Conservation (phyloP, 192 early-diverging fungal species). For the Coemansia sp. region DNA sequence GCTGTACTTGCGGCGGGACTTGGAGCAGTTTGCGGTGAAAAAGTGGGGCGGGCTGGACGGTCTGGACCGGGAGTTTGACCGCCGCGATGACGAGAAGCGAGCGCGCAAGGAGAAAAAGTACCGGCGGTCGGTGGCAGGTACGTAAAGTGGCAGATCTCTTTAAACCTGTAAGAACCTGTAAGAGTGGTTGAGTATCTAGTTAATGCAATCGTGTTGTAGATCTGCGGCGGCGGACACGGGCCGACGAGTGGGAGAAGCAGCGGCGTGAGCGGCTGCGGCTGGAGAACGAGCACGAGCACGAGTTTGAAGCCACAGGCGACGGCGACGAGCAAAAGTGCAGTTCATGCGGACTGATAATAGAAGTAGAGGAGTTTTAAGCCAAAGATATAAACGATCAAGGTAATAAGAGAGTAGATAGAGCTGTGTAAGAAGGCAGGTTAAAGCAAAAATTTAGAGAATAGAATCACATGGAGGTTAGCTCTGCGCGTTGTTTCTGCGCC, state of each 20-base stretch:
- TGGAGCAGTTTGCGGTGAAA: conserved; percentile 89
- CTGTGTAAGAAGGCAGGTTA: too few relatives aligned
- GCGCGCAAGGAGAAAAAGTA: conserved; percentile 82
- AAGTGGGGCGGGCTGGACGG: conserved; percentile 89
- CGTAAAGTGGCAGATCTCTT: conserved; percentile 2
- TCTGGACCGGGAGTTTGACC: conserved; percentile 86
- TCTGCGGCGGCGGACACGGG: conserved; percentile 75
- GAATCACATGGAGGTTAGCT: background rate
- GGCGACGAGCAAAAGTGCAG: conserved; percentile 61
- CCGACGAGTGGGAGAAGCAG: conserved; percentile 64
- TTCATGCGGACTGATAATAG: conserved; percentile 66
- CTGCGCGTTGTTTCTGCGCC: conserved; percentile 25
- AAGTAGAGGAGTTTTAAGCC: conserved; percentile 66
- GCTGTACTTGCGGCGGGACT: conserved; percentile 80
- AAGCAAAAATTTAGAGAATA: background rate
- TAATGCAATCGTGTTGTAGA: conserved; percentile 43
- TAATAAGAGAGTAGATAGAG: background rate
- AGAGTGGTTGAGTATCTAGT: too few relatives aligned
- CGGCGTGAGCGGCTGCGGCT: conserved; percentile 52
- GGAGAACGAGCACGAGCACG: conserved; percentile 71
- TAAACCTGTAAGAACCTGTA: too few relatives aligned
- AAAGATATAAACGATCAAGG: background rate
- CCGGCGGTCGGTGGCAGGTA: conserved; percentile 64
- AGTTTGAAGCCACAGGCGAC: conserved; percentile 61
- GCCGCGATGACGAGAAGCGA: conserved; percentile 74